These are phyloP conservation scores for Zymoseptoria crescenta DNA, from an alignment of 2,329 filamentous ascomycete species.

Conservation along the genomic window DNA sequence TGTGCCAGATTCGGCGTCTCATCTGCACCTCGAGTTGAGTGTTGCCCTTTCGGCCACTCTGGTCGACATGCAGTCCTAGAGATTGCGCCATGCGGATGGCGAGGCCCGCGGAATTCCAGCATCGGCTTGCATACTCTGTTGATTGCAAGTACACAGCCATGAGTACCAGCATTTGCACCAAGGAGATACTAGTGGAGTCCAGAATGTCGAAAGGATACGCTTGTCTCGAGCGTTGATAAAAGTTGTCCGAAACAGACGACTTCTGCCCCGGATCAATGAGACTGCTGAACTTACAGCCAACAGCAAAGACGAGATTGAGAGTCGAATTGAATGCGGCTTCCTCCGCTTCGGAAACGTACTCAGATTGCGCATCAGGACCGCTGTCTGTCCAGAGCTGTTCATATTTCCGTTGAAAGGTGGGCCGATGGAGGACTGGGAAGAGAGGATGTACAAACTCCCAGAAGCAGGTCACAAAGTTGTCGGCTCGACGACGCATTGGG, in stretches of 20 bases:
- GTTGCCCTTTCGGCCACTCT: constrained; percentile 42
- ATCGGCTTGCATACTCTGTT: constrained; percentile 20
- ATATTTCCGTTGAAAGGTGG: constrained; percentile 20
- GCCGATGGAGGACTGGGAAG: constrained; percentile 22
- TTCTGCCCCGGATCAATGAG: constrained; percentile 18
- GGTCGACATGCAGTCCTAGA: constrained; percentile 59
- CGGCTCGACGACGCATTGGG: constrained; percentile 18
- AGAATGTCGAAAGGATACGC: constrained; percentile 21
- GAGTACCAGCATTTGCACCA: constrained; percentile 21
- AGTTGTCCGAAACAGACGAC: constrained; percentile 19
- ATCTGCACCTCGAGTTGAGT: constrained; percentile 60
- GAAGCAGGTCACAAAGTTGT: constrained; percentile 21
- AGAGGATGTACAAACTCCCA: constrained; percentile 24
- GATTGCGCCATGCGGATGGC: constrained; percentile 58
- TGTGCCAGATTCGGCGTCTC: constrained; percentile 54
- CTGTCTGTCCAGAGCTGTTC: constrained; percentile 17
- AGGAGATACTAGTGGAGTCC: constrained; percentile 19
- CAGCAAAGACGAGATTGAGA: constrained; percentile 21
- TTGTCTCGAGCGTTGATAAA: constrained; percentile 21
- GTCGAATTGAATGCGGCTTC: constrained; percentile 21
- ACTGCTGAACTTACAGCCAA: constrained; percentile 21
- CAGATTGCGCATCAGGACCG: not conserved
- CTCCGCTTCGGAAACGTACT: constrained; percentile 14
- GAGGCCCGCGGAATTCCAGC: constrained; percentile 22
- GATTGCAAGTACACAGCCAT: constrained; percentile 21